Evolutionary conservation across 805 yeast species (phyloP), one percentile per base, ranked within the genome.

Genomic region (Candida piceae): DNA sequence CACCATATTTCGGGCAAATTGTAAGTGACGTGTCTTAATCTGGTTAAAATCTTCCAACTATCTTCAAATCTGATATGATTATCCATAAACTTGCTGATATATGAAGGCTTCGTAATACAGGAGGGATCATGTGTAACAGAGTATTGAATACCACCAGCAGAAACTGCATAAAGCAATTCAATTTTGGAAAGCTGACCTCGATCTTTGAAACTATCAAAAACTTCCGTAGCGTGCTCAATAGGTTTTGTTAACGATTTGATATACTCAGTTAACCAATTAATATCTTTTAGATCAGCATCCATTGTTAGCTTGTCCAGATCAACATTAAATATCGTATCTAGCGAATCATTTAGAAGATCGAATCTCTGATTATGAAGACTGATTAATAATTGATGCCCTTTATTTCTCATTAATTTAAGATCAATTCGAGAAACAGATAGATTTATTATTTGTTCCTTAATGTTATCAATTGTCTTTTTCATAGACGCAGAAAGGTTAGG

Each of bases 71-170:
- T 67, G 2, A 87, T 77, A 60, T 89, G 97, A 17, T 78, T 73
- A 15, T 70, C 68, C 2, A 80, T 72, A 3, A 88, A 72, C 36
- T 96, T 68, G 32, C 86, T 73, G 21, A 87, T 76, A 49, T 84
- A 80, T 0, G 96, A 82, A 0, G 97, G 96, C 35, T 87, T 81
- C 1, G 97, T 89, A 35, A 90, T 71, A 15, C 88, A 96, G 5
- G 85, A 78, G 0, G 97, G 94, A 50, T 93, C 97, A 44, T 84
- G 84, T 34, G 78, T 78, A 29, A 88, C 73, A 21, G 71, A 70
- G 34, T 57, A 53, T 1, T 55, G 51, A 8, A 49, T 49, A 7
- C 72, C 65, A 2, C 70, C 74, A 10, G 49, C 49, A 3, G 74
- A 55, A 15, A 72, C 48, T 9, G 53, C 47, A 45, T 70, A 70